Evolutionary conservation across 768 basidiomycete species (phyloP).

Genomic region (Tremella fuciformis): DNA sequence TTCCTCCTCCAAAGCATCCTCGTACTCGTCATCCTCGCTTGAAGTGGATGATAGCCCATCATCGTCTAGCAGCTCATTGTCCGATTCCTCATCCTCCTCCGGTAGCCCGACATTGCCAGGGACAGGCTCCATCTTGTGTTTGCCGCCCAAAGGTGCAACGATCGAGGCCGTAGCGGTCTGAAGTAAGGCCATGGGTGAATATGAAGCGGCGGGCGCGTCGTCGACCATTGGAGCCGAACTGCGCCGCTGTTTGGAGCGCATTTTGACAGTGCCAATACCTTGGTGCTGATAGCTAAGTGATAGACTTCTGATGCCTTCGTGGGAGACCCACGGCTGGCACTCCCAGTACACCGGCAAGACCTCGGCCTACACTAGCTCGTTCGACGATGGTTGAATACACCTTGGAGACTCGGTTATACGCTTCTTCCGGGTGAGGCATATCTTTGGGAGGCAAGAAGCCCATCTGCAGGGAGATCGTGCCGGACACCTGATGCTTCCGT

Average conservation of each 20-base stretch:
- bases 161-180: conserved; percentile 22
- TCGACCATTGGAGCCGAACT: not conserved
- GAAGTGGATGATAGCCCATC: conserved; percentile 38
- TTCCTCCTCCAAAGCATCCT: conserved; percentile 38
- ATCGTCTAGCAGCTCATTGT: conserved; percentile 39
- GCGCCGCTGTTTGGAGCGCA: conserved; percentile 15
- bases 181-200: conserved; percentile 14
- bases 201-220: not conserved
- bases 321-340: conserved; percentile 44
- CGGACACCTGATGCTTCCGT: conserved; percentile 58
- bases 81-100: conserved; percentile 55
- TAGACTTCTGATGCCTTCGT: not conserved
- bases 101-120: conserved; percentile 54
- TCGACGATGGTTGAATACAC: conserved; percentile 29
- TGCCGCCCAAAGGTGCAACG: conserved; percentile 14
- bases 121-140: conserved; percentile 51
- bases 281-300: conserved; percentile 38
- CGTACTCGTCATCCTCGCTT: conserved; percentile 36
- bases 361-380: conserved; percentile 18
- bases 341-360: conserved; percentile 33
- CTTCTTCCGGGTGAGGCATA: conserved; percentile 40
- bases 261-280: conserved; percentile 51
- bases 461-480: conserved; percentile 62
- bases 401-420: conserved; percentile 57
- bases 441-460: conserved; percentile 56